These are phyloP conservation scores for Striga asiatica DNA, from an alignment of 257 asterid species.

Conservation along the genomic window DNA sequence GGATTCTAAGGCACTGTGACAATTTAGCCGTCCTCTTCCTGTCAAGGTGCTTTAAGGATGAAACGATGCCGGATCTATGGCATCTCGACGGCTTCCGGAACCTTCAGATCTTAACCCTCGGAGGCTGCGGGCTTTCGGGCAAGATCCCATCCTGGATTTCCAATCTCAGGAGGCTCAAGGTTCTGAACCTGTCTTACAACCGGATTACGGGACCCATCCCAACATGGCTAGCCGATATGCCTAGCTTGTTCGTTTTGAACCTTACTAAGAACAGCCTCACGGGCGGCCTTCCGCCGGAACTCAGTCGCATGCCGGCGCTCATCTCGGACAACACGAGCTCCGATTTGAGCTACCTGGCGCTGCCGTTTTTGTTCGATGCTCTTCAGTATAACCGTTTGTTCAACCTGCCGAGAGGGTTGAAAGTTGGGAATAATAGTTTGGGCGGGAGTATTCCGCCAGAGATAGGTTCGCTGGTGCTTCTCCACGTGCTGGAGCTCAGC, in stretches of 20 bases:
- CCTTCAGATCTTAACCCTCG: slow-evolving; percentile 51
- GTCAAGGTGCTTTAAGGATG: slow-evolving; percentile 50
- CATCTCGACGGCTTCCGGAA: slow-evolving; percentile 33
- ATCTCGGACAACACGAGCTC: slow-evolving; percentile 24
- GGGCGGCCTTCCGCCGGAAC: slow-evolving; percentile 54
- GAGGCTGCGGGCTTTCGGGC: slow-evolving; percentile 59
- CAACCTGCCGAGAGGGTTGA: slow-evolving; percentile 34
- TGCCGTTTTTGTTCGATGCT: slow-evolving; percentile 28
- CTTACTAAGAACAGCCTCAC: slow-evolving; percentile 45
- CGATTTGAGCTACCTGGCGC: slow-evolving; percentile 28
- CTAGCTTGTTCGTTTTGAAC: slow-evolving; percentile 69
- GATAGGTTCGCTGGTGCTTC: slow-evolving; percentile 32
- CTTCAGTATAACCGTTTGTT: slow-evolving; percentile 32
- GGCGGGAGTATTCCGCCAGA: slow-evolving; percentile 37
- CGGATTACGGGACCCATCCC: slow-evolving; percentile 50
- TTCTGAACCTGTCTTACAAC: slow-evolving; percentile 56
- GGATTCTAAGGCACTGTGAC: slow-evolving; percentile 44
- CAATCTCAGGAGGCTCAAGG: slow-evolving; percentile 41
- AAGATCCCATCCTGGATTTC: slow-evolving; percentile 52
- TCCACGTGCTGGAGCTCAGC: slow-evolving; percentile 28
- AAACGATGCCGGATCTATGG: slow-evolving; percentile 43
- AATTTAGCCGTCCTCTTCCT: slow-evolving; percentile 51
- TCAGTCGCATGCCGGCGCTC: slow-evolving; percentile 29
- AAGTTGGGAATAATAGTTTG: slow-evolving; percentile 32
- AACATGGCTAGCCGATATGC: slow-evolving; percentile 45